phyloP scores from a whole-genome alignment of 148 eudicot species.

The Vaccinium macrocarpon region DNA sequence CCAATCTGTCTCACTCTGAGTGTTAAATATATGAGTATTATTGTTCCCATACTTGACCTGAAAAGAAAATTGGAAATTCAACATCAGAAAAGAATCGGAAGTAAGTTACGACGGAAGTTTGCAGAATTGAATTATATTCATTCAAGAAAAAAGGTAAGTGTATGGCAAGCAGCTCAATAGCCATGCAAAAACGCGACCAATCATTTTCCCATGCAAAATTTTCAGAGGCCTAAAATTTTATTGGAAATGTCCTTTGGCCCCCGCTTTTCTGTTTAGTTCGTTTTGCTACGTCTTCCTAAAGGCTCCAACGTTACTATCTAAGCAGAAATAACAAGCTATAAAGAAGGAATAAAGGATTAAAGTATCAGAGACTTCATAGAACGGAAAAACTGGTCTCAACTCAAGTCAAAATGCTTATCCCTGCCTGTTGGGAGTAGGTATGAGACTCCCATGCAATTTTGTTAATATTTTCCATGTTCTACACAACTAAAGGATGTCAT shows the following conservation, averaged over 20 bases:
- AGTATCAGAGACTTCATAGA: background rate
- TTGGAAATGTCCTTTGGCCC: background rate
- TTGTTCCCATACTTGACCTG: constrained; percentile 8
- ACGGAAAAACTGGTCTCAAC: background rate
- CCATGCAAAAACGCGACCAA: background rate
- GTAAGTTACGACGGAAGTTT: background rate
- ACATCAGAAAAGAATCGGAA: background rate
- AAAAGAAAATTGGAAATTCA: background rate
- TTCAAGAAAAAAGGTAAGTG: background rate
- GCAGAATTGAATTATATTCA: background rate
- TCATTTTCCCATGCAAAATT: background rate
- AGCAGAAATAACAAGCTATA: background rate
- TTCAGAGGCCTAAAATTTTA: background rate
- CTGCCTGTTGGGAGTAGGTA: background rate
- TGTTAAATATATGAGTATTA: background rate
- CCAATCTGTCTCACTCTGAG: constrained; percentile 8
- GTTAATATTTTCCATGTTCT: background rate
- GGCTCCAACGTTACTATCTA: background rate
- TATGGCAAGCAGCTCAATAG: background rate
- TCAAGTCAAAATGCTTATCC: background rate
- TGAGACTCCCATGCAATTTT: background rate
- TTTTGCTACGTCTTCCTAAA: background rate
- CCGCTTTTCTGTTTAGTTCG: background rate
- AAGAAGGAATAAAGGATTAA: background rate
- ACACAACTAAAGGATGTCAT: background rate